Base-by-base conservation (phyloP, 2,329 filamentous ascomycete genomes). In the Colletotrichum theobromicola region DNA sequence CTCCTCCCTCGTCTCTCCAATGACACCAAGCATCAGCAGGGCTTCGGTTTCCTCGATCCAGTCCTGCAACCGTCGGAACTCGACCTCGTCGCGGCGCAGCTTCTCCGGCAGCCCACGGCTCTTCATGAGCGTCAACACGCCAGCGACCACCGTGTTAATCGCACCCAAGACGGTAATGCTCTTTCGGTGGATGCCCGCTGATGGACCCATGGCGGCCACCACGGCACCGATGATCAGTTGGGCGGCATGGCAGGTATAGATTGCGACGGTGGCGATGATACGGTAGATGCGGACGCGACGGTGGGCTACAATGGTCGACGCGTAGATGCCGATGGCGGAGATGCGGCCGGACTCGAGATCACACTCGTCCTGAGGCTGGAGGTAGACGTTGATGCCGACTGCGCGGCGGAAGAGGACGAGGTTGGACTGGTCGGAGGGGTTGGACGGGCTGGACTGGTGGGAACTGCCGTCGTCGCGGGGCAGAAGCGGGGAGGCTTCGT, bases 61-160 rank as follows among this genome's bases (percentile, higher is more conserved):
- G 77, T 89, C 88, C 78, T 87, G 86, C 26, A 90, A 79, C 42
- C 85, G 83, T 0, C 85, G 80, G 77, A 87, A 88, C 57, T 85
- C 85, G 18, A 86, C 82, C 46, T 85, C 84, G 71, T 90, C 86
- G 65, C 87, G 85, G 53, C 85, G 82, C 21, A 90, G 75, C 18
- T 86, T 79, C 76, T 88, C 85, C 1, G 88, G 88, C 66, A 90
- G 77, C 0, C 88, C 88, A 55, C 88, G 87, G 6, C 88, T 87
- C 78, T 88, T 89, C 61, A 90, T 79, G 9, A 90, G 86, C 0
- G 91, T 91, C 24, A 93, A 81, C 1, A 92, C 82, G 18, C 92
- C 92, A 1, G 92, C 92, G 7, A 93, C 85, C 5, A 92, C 82
- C 4, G 91, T 93, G 78, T 93, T 94, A 13, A 90, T 80, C 2